Percentiles rank a stretch among this genome's conserved stretches.
These are phyloP conservation scores for Herpetomonas tarakana DNA, from an alignment of 208 protist species.

Conservation along the genomic window DNA sequence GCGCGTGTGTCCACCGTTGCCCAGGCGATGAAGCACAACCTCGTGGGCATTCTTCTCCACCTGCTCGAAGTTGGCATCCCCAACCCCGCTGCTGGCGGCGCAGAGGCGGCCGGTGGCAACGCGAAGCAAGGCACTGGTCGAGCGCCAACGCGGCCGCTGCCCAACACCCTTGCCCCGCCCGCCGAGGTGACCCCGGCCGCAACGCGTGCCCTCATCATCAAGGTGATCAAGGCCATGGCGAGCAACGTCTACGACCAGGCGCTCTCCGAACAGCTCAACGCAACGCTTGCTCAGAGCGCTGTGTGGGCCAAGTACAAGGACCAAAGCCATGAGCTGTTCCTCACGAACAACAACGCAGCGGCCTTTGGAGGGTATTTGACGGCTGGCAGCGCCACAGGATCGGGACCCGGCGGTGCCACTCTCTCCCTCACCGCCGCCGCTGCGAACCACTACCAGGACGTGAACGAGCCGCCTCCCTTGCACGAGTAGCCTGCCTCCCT, in stretches of 20 bases:
- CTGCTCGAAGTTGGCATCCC: conserved; percentile 60
- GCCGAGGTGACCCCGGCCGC: conserved; percentile 43
- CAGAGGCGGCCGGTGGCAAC: too few species aligned
- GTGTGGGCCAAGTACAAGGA: conserved; percentile 88
- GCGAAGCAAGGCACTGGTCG: too few species aligned
- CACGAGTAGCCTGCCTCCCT: not conserved
- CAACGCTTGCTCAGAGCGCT: conserved; percentile 43
- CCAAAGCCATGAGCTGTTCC: conserved; percentile 92
- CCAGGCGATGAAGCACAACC: conserved; percentile 25
- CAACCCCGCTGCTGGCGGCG: conserved; percentile 8
- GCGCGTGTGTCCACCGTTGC: conserved; percentile 12
- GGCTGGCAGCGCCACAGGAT: not conserved
- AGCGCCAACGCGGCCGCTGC: too few species aligned
- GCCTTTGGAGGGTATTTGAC: conserved; percentile 67
- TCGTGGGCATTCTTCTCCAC: conserved; percentile 54
- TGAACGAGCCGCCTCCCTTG: not conserved
- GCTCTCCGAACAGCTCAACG: conserved; percentile 29
- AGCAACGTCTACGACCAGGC: conserved; percentile 33
- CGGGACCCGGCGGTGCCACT: conserved; percentile 1
- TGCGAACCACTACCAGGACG: conserved; percentile 2
- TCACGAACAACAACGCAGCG: conserved; percentile 31
- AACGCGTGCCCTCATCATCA: conserved; percentile 77
- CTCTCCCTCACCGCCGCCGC: conserved; percentile 22
- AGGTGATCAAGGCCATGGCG: conserved; percentile 81
- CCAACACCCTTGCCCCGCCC: not conserved